phyloP scores from a whole-genome alignment of 2,329 filamentous ascomycete species.

The Aaosphaeria arxii region DNA sequence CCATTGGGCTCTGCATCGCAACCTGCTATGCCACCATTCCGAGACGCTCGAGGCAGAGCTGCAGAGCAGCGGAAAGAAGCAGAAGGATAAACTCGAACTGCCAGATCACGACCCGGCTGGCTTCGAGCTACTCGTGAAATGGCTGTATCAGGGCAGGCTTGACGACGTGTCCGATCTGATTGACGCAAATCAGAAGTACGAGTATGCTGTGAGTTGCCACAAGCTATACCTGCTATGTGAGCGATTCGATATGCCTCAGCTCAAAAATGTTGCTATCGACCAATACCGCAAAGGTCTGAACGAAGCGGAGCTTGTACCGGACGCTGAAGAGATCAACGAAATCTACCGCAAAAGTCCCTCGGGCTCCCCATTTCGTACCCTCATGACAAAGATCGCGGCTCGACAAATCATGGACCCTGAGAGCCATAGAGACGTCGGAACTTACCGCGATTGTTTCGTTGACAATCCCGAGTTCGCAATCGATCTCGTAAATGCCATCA shows the following conservation, averaged over 20 bases:
- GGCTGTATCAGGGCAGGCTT: conserved; percentile 54
- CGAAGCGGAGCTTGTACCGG: conserved; percentile 51
- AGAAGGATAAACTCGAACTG: conserved; percentile 45
- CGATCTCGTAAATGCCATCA: conserved; percentile 53
- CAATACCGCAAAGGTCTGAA: conserved; percentile 51
- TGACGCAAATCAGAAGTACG: conserved; percentile 50
- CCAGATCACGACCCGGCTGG: conserved; percentile 50
- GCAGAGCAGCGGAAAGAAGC: conserved; percentile 34
- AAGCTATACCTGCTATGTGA: conserved; percentile 53
- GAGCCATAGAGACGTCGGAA: conserved; percentile 47
- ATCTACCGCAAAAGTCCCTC: conserved; percentile 49
- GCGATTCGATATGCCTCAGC: conserved; percentile 48
- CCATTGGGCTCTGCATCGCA: conserved; percentile 53
- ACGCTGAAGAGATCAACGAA: conserved; percentile 53
- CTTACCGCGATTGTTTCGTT: conserved; percentile 50
- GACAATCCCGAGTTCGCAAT: conserved; percentile 51
- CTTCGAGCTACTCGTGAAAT: conserved; percentile 55
- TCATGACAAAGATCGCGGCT: conserved; percentile 55
- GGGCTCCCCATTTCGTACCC: conserved; percentile 47
- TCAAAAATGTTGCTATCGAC: conserved; percentile 55
- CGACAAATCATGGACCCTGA: conserved; percentile 57
- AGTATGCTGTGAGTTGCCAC: conserved; percentile 53
- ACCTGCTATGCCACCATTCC: conserved; percentile 54
- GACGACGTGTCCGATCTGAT: conserved; percentile 47
- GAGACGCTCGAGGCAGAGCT: conserved; percentile 42